A percentile compares a stretch with the other conserved stretches of the same genome.
These are phyloP conservation scores for Pseudohalonectria lignicola DNA, from an alignment of 2,329 filamentous ascomycete species.

Conservation along the genomic window DNA sequence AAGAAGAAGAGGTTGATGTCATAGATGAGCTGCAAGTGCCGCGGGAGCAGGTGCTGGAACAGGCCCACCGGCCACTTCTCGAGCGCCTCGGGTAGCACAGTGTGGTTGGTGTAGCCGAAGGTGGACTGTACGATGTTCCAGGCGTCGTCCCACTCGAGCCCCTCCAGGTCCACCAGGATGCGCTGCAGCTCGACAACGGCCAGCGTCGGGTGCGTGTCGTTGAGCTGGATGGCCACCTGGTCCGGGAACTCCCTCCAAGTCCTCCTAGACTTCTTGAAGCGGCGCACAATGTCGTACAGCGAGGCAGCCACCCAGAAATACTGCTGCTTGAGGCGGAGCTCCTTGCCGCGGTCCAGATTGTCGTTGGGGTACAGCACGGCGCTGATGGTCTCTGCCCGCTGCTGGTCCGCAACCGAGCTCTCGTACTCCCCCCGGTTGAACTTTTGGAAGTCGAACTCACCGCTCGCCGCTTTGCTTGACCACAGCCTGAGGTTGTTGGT, in stretches of 20 bases:
- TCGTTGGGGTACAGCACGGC: constrained; percentile 96
- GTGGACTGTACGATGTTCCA: constrained; percentile 71
- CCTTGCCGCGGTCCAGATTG: constrained; percentile 91
- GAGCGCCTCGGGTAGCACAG: constrained; percentile 87
- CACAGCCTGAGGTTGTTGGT: constrained; percentile 96
- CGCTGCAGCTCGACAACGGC: constrained; percentile 94
- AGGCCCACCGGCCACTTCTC: constrained; percentile 98
- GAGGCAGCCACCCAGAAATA: constrained; percentile 99
- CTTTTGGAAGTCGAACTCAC: constrained; percentile 98
- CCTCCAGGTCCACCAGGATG: constrained; percentile 81
- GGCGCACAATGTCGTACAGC: constrained; percentile 87
- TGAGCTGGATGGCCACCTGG: constrained; percentile 93
- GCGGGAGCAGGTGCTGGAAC: constrained; percentile 82
- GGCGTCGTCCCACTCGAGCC: constrained; percentile 84
- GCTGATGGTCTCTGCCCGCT: constrained; percentile 97
- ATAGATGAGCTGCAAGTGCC: constrained; percentile 94
- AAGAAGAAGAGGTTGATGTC: constrained; percentile 96
- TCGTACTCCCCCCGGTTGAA: constrained; percentile 99
- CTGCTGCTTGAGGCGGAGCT: constrained; percentile 95
- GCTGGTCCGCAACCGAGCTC: constrained; percentile 94
- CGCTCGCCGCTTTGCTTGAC: constrained; percentile 94
- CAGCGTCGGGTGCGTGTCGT: constrained; percentile 93
- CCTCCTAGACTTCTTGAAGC: constrained; percentile 95
- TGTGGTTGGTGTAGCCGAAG: constrained; percentile 98
- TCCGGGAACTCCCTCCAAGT: constrained; percentile 87